Conservation (phyloP, 768 basidiomycete species). For the Lactarius vividus region DNA sequence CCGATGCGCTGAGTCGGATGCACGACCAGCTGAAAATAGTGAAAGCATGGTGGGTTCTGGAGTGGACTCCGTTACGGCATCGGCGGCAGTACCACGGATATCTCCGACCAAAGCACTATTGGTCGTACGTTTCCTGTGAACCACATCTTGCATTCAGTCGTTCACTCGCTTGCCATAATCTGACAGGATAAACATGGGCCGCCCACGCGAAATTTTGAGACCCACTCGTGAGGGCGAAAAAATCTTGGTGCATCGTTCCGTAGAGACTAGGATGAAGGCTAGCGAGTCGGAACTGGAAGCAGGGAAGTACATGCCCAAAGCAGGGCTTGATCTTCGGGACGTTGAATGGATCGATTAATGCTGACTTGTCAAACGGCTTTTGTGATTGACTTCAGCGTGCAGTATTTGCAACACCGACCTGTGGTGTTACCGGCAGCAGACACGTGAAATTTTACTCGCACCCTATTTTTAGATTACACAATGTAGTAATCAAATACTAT, state of each 20-base stretch:
- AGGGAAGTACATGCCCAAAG: conserved; percentile 35
- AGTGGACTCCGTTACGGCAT: conserved; percentile 38
- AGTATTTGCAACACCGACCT: no score
- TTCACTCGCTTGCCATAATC: neutral
- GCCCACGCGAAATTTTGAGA: conserved; percentile 1
- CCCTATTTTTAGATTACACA: neutral
- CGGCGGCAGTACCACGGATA: neutral
- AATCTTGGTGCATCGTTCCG: conserved; percentile 12
- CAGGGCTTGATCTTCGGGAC: conserved; percentile 27
- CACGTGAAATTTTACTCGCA: neutral
- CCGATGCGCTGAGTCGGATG: conserved; percentile 50
- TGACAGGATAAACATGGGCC: conserved; percentile 8
- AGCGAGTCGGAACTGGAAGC: conserved; percentile 27
- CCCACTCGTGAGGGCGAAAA: neutral
- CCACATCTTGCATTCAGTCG: neutral
- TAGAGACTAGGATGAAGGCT: conserved; percentile 19
- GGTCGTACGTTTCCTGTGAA: conserved; percentile 4
- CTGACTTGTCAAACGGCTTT: neutral
- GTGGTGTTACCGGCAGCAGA: no score
- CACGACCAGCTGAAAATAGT: conserved; percentile 55
- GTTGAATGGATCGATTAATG: conserved; percentile 31
- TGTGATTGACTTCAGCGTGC: neutral
- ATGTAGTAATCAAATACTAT: neutral
- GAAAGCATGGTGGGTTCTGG: conserved; percentile 64
- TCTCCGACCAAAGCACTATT: neutral